These are phyloP conservation scores for Strobilomyces dryophilus DNA, from an alignment of 768 basidiomycete genomes.

Conservation along the genomic window DNA sequence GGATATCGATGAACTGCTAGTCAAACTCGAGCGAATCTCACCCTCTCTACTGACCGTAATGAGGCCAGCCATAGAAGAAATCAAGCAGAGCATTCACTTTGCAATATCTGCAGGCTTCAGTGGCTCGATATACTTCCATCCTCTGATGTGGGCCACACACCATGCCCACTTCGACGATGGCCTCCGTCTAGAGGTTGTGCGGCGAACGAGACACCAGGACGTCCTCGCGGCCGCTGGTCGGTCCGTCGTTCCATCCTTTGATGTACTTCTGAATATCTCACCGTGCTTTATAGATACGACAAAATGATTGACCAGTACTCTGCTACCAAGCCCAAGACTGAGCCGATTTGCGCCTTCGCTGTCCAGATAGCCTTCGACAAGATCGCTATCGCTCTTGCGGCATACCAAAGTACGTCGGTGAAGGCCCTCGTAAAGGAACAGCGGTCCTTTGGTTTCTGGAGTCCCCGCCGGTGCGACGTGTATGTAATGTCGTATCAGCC, in stretches of 20 bases:
- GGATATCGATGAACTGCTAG: slow-evolving; percentile 54
- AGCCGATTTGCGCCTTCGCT: slow-evolving; percentile 62
- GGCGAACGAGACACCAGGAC: slow-evolving; percentile 60
- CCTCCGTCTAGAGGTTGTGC: slow-evolving; percentile 69
- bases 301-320: slow-evolving; percentile 59
- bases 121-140: slow-evolving; percentile 62
- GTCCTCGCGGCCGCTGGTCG: slow-evolving; percentile 80
- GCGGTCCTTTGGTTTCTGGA: slow-evolving; percentile 84
- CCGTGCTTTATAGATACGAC: slow-evolving; percentile 54
- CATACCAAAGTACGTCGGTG: slow-evolving; percentile 63
- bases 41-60: slow-evolving; percentile 48
- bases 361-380: slow-evolving; percentile 78
- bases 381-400: slow-evolving; percentile 64
- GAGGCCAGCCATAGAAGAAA: slow-evolving; percentile 51
- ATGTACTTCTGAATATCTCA: not conserved
- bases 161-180: slow-evolving; percentile 68
- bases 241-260: slow-evolving; percentile 34
- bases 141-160: slow-evolving; percentile 68
- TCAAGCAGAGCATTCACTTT: slow-evolving; percentile 58
- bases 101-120: slow-evolving; percentile 59
- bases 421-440: slow-evolving; percentile 72
- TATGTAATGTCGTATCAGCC: slow-evolving; percentile 77
- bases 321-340: slow-evolving; percentile 48
- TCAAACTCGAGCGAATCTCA: slow-evolving; percentile 57
- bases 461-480: slow-evolving; percentile 84